Evolutionary conservation across 1,284 basidiomycete species (phyloP), one percentile per base, ranked within the genome.

Genomic region (Ustilago tritici): DNA sequence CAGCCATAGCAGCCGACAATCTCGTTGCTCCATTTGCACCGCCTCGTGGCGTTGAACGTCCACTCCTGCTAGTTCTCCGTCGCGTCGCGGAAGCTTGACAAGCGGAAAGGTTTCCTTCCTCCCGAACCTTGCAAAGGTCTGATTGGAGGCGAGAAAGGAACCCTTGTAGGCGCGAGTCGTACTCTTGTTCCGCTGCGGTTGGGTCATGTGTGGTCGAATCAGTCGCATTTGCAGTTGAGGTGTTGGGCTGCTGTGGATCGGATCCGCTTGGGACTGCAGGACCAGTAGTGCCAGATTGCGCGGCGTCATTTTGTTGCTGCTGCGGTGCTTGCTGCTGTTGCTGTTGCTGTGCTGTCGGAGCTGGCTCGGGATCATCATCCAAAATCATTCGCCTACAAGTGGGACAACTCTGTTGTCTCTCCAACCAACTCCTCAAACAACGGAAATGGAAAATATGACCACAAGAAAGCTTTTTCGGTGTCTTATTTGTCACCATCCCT

Each of bases 381-480:
- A 97, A 88, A 2, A 97, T 95, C 61, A 92, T 93, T 68, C 93
- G 91, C 53, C 95, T 93, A n/a, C 97, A 99, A 40, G 96, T 98
- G 1, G 96, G 96, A 87, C 96, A 98, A 82, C 88, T 90, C 79
- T 90, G 90, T 86, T 99, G 97, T 55, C 97, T 90, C 87, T 99
- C 97, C 34, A 99, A 89, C 97, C 97, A 99, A 35, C 94, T 95
- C 53, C 95, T 90, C 57, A 99, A 89, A 86, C 97, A 99, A 84
- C 98, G 92, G 87, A 98, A 97, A 87, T 99, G 97, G 89, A 99
- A 99, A 54, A 98, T 92, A 86, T 99, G 97, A 0, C 95, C 95
- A 87, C 97, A 99, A 6, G 92, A 92, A 14, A 99, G 89, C 86
- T 95, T 96, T 88, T 98, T 99, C 4, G 96, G 96, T 8, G 95